phyloP scores from a whole-genome alignment of 2,329 filamentous ascomycete genomes.

The Drechslerella dactyloides region DNA sequence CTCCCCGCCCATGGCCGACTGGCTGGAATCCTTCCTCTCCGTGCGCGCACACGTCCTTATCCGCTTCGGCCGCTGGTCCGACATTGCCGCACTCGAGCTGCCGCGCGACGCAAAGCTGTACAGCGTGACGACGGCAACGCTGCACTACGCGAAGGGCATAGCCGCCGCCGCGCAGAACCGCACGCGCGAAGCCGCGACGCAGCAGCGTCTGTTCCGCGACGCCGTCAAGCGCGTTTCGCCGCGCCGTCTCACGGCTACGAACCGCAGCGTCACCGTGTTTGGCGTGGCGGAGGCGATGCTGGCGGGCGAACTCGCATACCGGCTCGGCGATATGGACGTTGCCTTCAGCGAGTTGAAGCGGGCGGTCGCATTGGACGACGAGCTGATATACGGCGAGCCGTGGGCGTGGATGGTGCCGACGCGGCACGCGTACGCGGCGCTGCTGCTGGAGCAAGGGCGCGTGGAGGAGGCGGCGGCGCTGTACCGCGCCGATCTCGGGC shows the following conservation, averaged over 20 bases:
- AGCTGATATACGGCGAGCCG: slow-evolving; percentile 73
- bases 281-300: slow-evolving; percentile 66
- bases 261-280: slow-evolving; percentile 56
- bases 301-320: slow-evolving; percentile 75
- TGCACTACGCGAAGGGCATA: slow-evolving; percentile 72
- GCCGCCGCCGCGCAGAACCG: slow-evolving; percentile 68
- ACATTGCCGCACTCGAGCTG: slow-evolving; percentile 66
- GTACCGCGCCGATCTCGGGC: slow-evolving; percentile 69
- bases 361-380: slow-evolving; percentile 68
- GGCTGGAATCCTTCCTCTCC: slow-evolving; percentile 73
- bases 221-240: slow-evolving; percentile 63
- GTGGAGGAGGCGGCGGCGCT: slow-evolving; percentile 65
- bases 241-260: slow-evolving; percentile 69
- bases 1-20: slow-evolving; percentile 78
- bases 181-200: slow-evolving; percentile 64
- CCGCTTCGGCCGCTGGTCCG: slow-evolving; percentile 75
- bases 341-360: slow-evolving; percentile 68
- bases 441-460: slow-evolving; percentile 71
- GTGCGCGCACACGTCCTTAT: slow-evolving; percentile 73
- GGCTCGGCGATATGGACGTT: slow-evolving; percentile 64
- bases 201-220: slow-evolving; percentile 63
- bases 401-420: slow-evolving; percentile 82
- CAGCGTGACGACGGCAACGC: slow-evolving; percentile 72
- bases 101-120: slow-evolving; percentile 69
- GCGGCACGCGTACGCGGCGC: slow-evolving; percentile 72